These are phyloP conservation scores for Hyphopichia khmerensis DNA, from an alignment of 1,139 yeast genomes.

Conservation along the genomic window DNA sequence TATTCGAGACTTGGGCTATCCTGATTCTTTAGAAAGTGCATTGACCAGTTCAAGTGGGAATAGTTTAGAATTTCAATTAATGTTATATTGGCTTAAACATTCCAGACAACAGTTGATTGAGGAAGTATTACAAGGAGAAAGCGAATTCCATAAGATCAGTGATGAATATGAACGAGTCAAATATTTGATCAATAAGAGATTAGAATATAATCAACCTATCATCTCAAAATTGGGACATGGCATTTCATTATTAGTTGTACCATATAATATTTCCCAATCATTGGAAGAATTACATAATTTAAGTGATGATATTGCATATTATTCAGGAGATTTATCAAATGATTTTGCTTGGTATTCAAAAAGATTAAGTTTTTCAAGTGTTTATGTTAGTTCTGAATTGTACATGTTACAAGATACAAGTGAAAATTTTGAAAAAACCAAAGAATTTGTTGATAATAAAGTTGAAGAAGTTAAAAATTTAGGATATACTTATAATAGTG, in stretches of 20 bases:
- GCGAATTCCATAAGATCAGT: conserved; percentile 23
- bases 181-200: conserved; percentile 57
- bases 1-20: conserved; percentile 57
- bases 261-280: conserved; percentile 50
- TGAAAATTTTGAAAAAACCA: conserved; percentile 51
- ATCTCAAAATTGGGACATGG: conserved; percentile 46
- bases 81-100: conserved; percentile 40
- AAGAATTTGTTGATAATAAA: conserved; percentile 62
- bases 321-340: conserved; percentile 77
- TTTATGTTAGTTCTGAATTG: conserved; percentile 72
- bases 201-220: conserved; percentile 60
- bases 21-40: conserved; percentile 65
- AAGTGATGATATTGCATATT: conserved; percentile 79
- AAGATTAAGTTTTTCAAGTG: conserved; percentile 64
- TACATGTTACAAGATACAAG: conserved; percentile 82
- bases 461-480: conserved; percentile 52
- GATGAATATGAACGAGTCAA: conserved; percentile 61
- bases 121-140: conserved; percentile 28
- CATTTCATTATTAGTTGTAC: conserved; percentile 53
- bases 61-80: conserved; percentile 46
- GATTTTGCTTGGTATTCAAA: conserved; percentile 95
- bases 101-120: conserved; percentile 33
- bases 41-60: conserved; percentile 36
- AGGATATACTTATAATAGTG: conserved; percentile 60
- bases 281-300: conserved; percentile 69